phyloP scores from a whole-genome alignment of 2,329 filamentous ascomycete genomes.

The Fusarium sp. region DNA sequence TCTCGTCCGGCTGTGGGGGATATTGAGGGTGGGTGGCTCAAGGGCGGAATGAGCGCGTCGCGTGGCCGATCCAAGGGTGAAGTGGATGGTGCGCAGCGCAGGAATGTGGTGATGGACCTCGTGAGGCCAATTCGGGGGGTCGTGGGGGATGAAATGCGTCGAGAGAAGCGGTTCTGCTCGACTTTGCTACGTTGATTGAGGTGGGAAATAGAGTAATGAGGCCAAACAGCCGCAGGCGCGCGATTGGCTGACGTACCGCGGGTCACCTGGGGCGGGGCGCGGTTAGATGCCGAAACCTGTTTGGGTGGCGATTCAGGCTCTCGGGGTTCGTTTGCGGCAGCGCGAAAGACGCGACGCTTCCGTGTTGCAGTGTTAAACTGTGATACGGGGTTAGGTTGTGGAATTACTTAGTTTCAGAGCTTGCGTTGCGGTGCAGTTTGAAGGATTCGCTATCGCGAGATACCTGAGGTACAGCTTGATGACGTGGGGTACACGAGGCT shows the following conservation, averaged over 20 bases:
- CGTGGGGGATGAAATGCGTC: slow-evolving; percentile 38
- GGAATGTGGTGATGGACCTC: slow-evolving; percentile 22
- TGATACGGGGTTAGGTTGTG: neutral
- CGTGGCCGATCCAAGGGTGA: slow-evolving; percentile 17
- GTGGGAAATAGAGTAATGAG: slow-evolving; percentile 43
- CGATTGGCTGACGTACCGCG: slow-evolving; percentile 40
- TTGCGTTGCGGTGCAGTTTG: neutral
- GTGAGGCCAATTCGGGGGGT: slow-evolving; percentile 38
- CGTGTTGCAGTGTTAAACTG: neutral
- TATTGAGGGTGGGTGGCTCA: slow-evolving; percentile 26
- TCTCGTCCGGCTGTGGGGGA: slow-evolving; percentile 21
- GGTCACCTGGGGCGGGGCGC: slow-evolving; percentile 32
- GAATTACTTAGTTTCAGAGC: neutral
- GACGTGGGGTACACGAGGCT: slow-evolving; percentile 29
- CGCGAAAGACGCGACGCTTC: neutral
- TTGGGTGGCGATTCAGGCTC: slow-evolving; percentile 10
- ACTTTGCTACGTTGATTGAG: slow-evolving; percentile 35
- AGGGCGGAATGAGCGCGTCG: slow-evolving; percentile 26
- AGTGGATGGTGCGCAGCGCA: slow-evolving; percentile 24
- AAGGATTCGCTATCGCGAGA: neutral
- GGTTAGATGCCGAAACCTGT: slow-evolving; percentile 39
- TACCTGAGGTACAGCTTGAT: slow-evolving; percentile 19
- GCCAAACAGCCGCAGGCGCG: slow-evolving; percentile 35
- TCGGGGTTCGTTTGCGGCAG: slow-evolving; percentile 6
- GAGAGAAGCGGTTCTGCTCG: slow-evolving; percentile 22